A percentile compares a stretch with the other conserved stretches of the same genome.
Conservation (phyloP, 2,329 filamentous ascomycete species). For the Botrytis hyacinthi region DNA sequence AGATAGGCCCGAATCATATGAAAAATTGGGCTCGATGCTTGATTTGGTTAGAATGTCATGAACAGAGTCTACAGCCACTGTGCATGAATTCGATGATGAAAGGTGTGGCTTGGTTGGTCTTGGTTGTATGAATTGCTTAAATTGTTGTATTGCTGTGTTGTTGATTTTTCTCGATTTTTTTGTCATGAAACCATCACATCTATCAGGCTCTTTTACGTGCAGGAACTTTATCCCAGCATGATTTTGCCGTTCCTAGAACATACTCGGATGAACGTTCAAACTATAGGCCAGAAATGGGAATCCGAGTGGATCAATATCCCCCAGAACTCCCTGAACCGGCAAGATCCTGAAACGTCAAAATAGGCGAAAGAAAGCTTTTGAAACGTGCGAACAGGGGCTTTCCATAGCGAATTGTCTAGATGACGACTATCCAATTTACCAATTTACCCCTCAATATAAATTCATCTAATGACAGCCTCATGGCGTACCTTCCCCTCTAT, state of each 20-base stretch:
- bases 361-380: neutral
- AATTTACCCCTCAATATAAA: conserved; percentile 13
- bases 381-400: conserved; percentile 5
- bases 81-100: conserved; percentile 5
- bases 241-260: neutral
- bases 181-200: neutral
- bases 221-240: neutral
- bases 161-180: neutral
- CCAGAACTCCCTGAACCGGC: neutral
- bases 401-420: neutral
- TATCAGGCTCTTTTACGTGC: neutral
- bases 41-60: neutral
- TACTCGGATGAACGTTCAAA: neutral
- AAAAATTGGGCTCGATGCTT: neutral
- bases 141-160: neutral
- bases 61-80: neutral
- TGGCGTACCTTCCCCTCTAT: neutral
- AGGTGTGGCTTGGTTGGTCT: conserved; percentile 2
- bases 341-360: neutral
- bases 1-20: neutral
- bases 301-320: neutral
- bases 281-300: neutral
- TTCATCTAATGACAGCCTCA: neutral
- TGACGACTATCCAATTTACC: conserved; percentile 3
- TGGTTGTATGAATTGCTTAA: neutral